Conservation (phyloP, 306 rosid species). For the Vigna mungo region DNA sequence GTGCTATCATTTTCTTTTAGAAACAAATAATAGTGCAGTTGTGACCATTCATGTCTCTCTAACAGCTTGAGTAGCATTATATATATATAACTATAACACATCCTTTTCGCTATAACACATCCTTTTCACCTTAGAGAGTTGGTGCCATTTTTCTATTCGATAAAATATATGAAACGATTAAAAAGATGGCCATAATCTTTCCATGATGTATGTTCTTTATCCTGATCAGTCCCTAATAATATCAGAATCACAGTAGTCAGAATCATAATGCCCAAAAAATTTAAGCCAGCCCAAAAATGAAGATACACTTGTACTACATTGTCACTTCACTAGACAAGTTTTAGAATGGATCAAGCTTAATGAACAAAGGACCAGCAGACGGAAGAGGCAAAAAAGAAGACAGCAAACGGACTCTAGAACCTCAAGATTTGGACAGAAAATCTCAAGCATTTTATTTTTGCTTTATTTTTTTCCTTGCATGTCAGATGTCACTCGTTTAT, state of each 20-base stretch:
- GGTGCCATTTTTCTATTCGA: background rate
- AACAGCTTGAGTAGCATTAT: background rate
- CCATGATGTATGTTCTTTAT: background rate
- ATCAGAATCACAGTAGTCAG: constrained; percentile 1
- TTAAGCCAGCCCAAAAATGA: constrained; percentile 19
- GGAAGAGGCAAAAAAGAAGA: background rate
- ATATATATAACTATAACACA: too few relatives aligned
- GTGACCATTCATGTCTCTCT: constrained; percentile 29
- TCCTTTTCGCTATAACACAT: too few relatives aligned
- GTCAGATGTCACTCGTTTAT: background rate
- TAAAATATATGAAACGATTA: constrained; percentile 20
- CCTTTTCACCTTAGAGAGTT: too few relatives aligned
- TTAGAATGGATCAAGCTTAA: background rate
- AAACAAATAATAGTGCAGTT: constrained; percentile 7
- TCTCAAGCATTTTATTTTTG: too few relatives aligned
- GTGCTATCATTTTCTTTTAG: constrained; percentile 26
- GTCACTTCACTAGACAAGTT: constrained; percentile 29
- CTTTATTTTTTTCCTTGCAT: background rate
- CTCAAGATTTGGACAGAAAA: too few relatives aligned
- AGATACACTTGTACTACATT: background rate
- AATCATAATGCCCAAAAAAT: constrained; percentile 18
- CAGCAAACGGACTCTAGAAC: background rate
- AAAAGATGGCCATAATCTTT: background rate
- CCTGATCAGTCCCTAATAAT: constrained; percentile 6
- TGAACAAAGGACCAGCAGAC: background rate